Evolutionary conservation across 441 rosid species (phyloP), one percentile per base, ranked within the genome.

Genomic region (Erodium trifolium): DNA sequence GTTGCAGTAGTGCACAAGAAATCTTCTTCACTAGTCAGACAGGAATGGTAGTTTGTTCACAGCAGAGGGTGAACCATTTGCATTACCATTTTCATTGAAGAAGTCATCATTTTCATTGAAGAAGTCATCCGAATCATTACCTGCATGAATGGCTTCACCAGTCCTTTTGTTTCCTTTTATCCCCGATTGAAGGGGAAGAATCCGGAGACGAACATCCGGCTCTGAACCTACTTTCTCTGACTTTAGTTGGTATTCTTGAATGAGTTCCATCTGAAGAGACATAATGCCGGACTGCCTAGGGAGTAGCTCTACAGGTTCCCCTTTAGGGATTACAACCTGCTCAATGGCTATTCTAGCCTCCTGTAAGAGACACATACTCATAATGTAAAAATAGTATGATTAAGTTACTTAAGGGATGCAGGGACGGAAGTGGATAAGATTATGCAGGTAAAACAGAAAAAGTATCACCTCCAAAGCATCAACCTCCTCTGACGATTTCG

Each of bases 331-430:
- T 59, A 90, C 96, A 45, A 82, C 83, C 73, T 84, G 82, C 79
- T 90, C 91, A 49, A 88, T 84, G 1, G 93, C 92, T 68, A 90
- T 76, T 72, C 96, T 83, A 11, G 89, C 92, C 82, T 93, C 96
- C 98, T 90, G 88, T 64, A 77, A 53, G 62, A 66, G 12, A 14
- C 17, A n/a, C 14, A 72, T 2, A 19, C 27, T 60, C 31, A 8
- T 60, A 9, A 60, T 60, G 65, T 45, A 45, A 12, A 11, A 45
- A 45, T 12, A 45, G 51, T 45, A 45, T 45, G n/a, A 3, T 45
- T 1, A 12, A 45, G 51, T 53, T 53, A 31, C 34, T 31, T 31
- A 31, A 31, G 1, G 34, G 34, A 37, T 37, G 41, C 41, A 37
- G 3, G 41, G 41, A 11, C 16, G 2, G 16, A 49, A 49, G 57